Evolutionary conservation across 169 alveolate genomes (phyloP).

Genomic region (Cystoisospora suis): DNA sequence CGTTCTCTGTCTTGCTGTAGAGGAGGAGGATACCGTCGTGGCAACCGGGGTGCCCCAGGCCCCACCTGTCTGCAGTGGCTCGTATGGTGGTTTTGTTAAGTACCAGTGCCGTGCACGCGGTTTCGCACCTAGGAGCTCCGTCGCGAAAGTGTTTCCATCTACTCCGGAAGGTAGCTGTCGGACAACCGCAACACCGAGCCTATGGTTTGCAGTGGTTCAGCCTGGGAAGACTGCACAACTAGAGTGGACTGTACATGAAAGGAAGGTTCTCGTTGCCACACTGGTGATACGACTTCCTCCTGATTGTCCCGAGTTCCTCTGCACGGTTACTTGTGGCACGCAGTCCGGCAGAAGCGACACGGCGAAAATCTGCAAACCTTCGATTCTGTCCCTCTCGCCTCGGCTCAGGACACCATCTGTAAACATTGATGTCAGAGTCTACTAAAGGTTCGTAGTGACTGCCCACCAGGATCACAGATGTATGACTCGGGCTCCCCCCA

Average conservation of each 20-base stretch:
- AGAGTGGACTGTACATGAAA: constrained; percentile 36
- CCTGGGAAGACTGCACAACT: background rate
- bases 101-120: background rate
- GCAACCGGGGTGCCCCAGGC: constrained; percentile 64
- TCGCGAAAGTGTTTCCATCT: constrained; percentile 62
- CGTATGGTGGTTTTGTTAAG: too few species aligned
- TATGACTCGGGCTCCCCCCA: constrained; percentile 60
- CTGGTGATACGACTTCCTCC: constrained; percentile 52
- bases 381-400: constrained; percentile 54
- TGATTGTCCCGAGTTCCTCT: constrained; percentile 44
- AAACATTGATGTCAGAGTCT: background rate
- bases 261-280: constrained; percentile 57
- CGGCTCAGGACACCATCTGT: constrained; percentile 51
- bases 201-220: background rate
- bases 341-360: background rate
- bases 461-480: constrained; percentile 68
- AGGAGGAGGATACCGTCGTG: constrained; percentile 62
- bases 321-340: background rate
- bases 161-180: constrained; percentile 54
- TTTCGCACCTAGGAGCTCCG: constrained; percentile 61
- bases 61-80: constrained; percentile 55
- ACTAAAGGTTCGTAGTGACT: background rate
- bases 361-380: background rate
- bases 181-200: constrained; percentile 58
- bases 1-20: constrained; percentile 49